phyloP scores from a whole-genome alignment of 331 rosid genomes.

The Acacia pycnantha region DNA sequence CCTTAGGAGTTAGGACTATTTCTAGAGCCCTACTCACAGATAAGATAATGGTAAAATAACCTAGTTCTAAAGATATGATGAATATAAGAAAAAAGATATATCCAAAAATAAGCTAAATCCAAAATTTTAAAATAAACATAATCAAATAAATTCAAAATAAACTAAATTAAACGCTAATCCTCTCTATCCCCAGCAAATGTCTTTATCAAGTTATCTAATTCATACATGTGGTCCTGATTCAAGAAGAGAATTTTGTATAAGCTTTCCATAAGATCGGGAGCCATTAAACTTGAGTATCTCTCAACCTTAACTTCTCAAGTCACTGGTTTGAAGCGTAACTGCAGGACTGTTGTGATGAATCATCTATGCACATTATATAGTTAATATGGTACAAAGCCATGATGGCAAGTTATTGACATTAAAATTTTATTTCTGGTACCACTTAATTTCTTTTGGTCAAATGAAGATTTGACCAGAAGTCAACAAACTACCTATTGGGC shows the following conservation, averaged over 20 bases:
- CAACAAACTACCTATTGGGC: neutral
- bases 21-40: neutral
- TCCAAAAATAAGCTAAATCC: neutral
- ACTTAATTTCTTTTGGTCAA: neutral
- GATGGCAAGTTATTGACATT: neutral
- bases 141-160: neutral
- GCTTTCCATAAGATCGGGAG: neutral
- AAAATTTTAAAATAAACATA: neutral
- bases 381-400: neutral
- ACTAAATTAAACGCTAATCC: neutral
- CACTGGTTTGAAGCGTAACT: neutral
- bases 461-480: neutral
- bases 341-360: neutral
- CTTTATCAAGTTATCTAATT: conserved; percentile 11
- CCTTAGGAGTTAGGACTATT: neutral
- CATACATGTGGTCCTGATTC: conserved; percentile 15
- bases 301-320: neutral
- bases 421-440: neutral
- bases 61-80: neutral
- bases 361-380: neutral
- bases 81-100: neutral
- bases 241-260: conserved; percentile 2
- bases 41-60: neutral
- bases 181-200: neutral
- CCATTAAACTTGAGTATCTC: neutral